A percentile compares a stretch with the other conserved stretches of the same genome.
These are phyloP conservation scores for Acanthamoeba lenticulata DNA, from an alignment of 208 protist species.

Conservation along the genomic window DNA sequence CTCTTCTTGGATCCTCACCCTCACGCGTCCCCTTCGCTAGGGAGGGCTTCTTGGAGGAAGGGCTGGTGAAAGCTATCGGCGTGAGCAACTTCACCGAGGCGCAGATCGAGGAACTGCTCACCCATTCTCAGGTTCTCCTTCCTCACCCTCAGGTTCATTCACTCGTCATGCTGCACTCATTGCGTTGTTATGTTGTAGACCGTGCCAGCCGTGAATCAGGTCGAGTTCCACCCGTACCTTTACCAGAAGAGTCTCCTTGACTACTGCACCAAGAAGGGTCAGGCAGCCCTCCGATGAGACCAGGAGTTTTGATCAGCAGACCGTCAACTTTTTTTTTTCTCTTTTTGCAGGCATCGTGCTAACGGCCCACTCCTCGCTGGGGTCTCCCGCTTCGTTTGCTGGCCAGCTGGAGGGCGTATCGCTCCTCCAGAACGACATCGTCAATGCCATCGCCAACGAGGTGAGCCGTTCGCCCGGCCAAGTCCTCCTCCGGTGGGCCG, in stretches of 20 bases:
- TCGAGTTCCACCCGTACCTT: constrained; percentile 57
- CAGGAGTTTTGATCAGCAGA: neutral
- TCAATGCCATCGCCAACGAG: constrained; percentile 69
- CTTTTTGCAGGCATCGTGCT: constrained; percentile 75
- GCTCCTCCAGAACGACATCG: constrained; percentile 48
- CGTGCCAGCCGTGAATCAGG: constrained; percentile 42
- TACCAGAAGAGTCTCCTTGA: constrained; percentile 28
- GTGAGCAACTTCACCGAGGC: constrained; percentile 52
- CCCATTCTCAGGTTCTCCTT: neutral
- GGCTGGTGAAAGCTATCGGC: constrained; percentile 49
- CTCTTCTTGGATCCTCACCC: neutral
- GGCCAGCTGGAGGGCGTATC: neutral
- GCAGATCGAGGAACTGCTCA: constrained; percentile 32
- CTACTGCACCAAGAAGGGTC: neutral
- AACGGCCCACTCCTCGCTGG: constrained; percentile 82
- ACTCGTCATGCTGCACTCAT: too few species aligned
- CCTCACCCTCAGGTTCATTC: neutral
- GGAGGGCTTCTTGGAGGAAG: constrained; percentile 55
- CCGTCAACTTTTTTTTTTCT: constrained; percentile 10
- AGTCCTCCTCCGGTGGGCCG: constrained; percentile 77
- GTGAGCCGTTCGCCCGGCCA: constrained; percentile 54
- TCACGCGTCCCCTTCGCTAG: neutral
- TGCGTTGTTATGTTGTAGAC: neutral
- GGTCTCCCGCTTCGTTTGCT: neutral
- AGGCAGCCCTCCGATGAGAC: too few species aligned